Percentiles rank a stretch among this genome's conserved stretches.
phyloP scores from a whole-genome alignment of 2,329 filamentous ascomycete genomes.

The Aspergillus glaucus region DNA sequence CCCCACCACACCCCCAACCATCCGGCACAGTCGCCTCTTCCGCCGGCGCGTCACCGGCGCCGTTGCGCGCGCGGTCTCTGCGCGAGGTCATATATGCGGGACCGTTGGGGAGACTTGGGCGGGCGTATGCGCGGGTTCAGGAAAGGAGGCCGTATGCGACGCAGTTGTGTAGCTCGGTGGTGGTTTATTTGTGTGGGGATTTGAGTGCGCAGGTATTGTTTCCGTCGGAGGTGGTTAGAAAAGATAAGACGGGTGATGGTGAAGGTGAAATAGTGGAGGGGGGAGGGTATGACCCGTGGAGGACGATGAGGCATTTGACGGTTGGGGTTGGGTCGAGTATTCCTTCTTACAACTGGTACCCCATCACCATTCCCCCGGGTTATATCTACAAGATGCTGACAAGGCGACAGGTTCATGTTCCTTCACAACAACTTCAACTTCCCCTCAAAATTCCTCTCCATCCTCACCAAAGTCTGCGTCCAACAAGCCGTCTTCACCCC shows the following conservation, averaged over 20 bases:
- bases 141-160: conserved; percentile 67
- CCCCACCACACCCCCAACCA: conserved; percentile 2
- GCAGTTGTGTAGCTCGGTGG: conserved; percentile 67
- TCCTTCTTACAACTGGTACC: conserved; percentile 73
- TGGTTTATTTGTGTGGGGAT: conserved; percentile 75
- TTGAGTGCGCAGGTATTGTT: conserved; percentile 67
- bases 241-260: conserved; percentile 29
- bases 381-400: too few species aligned
- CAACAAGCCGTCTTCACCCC: conserved; percentile 80
- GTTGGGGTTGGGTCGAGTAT: conserved; percentile 71
- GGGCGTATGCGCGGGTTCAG: conserved; percentile 63
- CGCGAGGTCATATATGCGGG: conserved; percentile 24
- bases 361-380: not conserved
- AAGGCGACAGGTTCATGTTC: conserved; percentile 61
- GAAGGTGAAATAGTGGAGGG: conserved; percentile 5
- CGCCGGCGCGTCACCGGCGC: conserved; percentile 18
- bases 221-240: conserved; percentile 27
- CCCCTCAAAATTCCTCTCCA: conserved; percentile 61
- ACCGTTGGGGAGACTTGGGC: conserved; percentile 28
- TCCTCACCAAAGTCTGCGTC: conserved; percentile 69
- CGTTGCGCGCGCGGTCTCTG: conserved; percentile 17
- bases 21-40: conserved; percentile 11
- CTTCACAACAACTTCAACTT: conserved; percentile 81
- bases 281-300: conserved; percentile 57
- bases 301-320: conserved; percentile 64